These are phyloP conservation scores for Metschnikowia noctiluminum DNA, from an alignment of 805 yeast species.

Conservation along the genomic window DNA sequence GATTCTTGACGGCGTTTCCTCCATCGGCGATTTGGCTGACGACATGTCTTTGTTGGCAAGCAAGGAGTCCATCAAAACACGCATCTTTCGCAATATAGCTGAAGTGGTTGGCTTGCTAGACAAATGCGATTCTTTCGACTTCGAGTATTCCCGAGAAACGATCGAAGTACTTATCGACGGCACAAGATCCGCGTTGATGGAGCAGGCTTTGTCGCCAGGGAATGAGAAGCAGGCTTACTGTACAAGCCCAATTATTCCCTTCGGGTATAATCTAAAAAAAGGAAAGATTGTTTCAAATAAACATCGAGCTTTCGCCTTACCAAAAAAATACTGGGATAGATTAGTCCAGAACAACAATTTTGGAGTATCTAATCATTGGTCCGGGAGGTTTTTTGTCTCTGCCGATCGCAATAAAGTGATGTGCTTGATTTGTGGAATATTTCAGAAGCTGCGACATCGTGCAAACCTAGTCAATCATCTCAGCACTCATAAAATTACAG, in stretches of 20 bases:
- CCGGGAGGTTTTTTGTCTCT: background rate
- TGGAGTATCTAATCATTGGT: background rate
- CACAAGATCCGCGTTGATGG: background rate
- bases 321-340: slow-evolving; percentile 3
- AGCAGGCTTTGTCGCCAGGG: background rate
- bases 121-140: slow-evolving; percentile 23
- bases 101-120: slow-evolving; percentile 11
- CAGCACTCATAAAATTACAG: slow-evolving; percentile 5
- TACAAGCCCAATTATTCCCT: background rate
- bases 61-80: slow-evolving; percentile 12
- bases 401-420: background rate
- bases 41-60: slow-evolving; percentile 15
- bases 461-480: slow-evolving; percentile 4
- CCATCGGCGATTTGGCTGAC: slow-evolving; percentile 16
- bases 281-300: background rate
- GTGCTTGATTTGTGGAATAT: slow-evolving; percentile 1
- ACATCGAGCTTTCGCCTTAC: background rate
- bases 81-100: slow-evolving; percentile 8
- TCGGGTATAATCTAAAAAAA: background rate
- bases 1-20: slow-evolving; percentile 5
- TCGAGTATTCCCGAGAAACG: slow-evolving; percentile 24
- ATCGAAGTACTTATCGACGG: slow-evolving; percentile 2
- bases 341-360: background rate
- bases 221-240: too few relatives aligned
- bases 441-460: background rate